Percentiles rank a stretch among this genome's conserved stretches.
These are phyloP conservation scores for Pythium insidiosum DNA, from an alignment of 352 stramenopile genomes.

Conservation along the genomic window DNA sequence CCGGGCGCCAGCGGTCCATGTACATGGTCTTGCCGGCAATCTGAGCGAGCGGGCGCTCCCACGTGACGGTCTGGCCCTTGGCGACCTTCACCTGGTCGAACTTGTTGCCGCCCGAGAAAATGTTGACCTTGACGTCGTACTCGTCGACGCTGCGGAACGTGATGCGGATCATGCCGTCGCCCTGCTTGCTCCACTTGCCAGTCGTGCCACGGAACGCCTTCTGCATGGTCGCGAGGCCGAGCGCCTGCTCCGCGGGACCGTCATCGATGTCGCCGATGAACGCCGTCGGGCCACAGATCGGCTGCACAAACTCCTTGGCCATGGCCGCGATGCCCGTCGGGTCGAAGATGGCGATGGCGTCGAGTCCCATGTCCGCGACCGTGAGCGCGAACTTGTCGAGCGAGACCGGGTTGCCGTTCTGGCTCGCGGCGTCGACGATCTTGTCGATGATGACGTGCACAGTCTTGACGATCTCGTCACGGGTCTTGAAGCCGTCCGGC, in stretches of 20 bases:
- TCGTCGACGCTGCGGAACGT: conserved; percentile 6
- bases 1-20: conserved; percentile 49
- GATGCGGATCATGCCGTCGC: conserved; percentile 5
- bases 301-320: conserved; percentile 44
- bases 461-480: conserved; percentile 41
- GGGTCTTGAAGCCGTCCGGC: conserved; percentile 6
- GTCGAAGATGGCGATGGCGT: conserved; percentile 34
- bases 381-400: conserved; percentile 29
- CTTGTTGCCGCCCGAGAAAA: conserved; percentile 6
- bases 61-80: too few species aligned
- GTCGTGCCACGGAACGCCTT: conserved; percentile 33
- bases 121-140: conserved; percentile 7
- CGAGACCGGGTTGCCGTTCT: conserved; percentile 22
- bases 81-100: too few species aligned
- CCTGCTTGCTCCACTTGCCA: conserved; percentile 20
- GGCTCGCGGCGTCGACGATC: conserved; percentile 26
- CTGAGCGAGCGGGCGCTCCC: too few species aligned
- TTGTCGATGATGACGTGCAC: conserved; percentile 50
- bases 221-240: conserved; percentile 29
- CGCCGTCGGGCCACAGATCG: conserved; percentile 44
- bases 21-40: conserved; percentile 18
- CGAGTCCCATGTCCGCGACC: conserved; percentile 30
- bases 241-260: conserved; percentile 23
- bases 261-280: conserved; percentile 53
- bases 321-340: conserved; percentile 36